Evolutionary conservation across 2,329 filamentous ascomycete genomes (phyloP), one percentile per base, ranked within the genome.

Genomic region (Eutypa lata): DNA sequence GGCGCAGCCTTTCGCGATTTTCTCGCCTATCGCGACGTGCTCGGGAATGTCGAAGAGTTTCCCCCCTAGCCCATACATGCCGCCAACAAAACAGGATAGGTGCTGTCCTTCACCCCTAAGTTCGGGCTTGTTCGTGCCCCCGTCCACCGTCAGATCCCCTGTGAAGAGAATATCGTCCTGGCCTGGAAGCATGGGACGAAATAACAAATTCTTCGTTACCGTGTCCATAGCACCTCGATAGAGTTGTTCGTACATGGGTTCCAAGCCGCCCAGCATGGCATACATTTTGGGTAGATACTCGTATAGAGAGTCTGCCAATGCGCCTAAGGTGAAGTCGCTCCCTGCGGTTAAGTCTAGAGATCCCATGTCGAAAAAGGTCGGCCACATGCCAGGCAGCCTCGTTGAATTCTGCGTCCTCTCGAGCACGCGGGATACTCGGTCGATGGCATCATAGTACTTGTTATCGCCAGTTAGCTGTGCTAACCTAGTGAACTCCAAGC

Each of bases 301-400:
- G 57, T 83, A 85, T 2, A 81, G 61, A 26, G 79, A 82, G 61
- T 85, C 82, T 3, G 78, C 73, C 37, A 77, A 65, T 1, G 76
- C 81, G 16, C 81, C 81, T 2, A 84, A 69, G 0, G 78, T 80
- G 59, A 79, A 84, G n/a, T 58, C 61, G 2, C 52, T 68, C 8
- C 71, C 71, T 16, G 59, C 62, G 13, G 70, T 53, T 37, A 75
- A 73, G 60, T 63, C 73, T 67, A 72, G 75, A 78, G 57, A 79
- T 73, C 61, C 75, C 74, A 69, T 79, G 67, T 91, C 81, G 48
- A 93, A 71, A 48, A 75, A 73, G 19, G 80, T 76, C 1, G 88
- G 89, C 87, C 87, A 94, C 75, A 94, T 79, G 2, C 90, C 90
- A 0, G 89, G 89, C 6, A 93, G 68, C n/a, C 73, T 75, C 0